Evolutionary conservation across 345 rosid genomes (phyloP).

Genomic region (Camelina hispida): DNA sequence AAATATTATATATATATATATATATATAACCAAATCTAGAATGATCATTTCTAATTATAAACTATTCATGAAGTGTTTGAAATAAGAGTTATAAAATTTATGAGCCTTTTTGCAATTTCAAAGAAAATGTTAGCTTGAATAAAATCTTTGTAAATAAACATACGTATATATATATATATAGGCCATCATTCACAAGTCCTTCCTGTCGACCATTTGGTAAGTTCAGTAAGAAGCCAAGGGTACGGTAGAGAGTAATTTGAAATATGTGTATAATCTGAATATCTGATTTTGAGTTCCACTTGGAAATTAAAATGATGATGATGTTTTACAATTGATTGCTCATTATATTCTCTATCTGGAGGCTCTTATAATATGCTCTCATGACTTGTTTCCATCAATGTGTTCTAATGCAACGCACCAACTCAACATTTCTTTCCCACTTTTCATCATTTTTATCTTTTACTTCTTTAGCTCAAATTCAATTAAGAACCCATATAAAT

Average conservation of each 20-base stretch:
- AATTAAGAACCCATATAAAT: constrained; percentile 31
- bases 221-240: background rate
- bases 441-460: constrained; percentile 62
- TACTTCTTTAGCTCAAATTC: constrained; percentile 33
- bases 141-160: background rate
- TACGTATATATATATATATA: background rate
- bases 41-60: background rate
- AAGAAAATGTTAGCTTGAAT: too few species aligned
- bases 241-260: background rate
- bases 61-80: background rate
- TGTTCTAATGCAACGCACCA: constrained; percentile 63
- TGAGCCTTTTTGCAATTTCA: background rate
- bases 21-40: background rate
- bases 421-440: constrained; percentile 56
- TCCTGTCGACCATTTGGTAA: constrained; percentile 16
- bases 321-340: constrained; percentile 40
- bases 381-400: constrained; percentile 58
- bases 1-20: too few species aligned
- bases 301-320: constrained; percentile 42
- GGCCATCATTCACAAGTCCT: background rate
- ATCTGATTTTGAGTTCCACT: constrained; percentile 36
- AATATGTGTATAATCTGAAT: background rate
- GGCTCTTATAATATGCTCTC: constrained; percentile 33
- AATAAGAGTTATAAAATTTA: background rate
- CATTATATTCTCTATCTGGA: constrained; percentile 34